Conservation (phyloP, 1,284 basidiomycete genomes). For the Tranzscheliella williamsii region DNA sequence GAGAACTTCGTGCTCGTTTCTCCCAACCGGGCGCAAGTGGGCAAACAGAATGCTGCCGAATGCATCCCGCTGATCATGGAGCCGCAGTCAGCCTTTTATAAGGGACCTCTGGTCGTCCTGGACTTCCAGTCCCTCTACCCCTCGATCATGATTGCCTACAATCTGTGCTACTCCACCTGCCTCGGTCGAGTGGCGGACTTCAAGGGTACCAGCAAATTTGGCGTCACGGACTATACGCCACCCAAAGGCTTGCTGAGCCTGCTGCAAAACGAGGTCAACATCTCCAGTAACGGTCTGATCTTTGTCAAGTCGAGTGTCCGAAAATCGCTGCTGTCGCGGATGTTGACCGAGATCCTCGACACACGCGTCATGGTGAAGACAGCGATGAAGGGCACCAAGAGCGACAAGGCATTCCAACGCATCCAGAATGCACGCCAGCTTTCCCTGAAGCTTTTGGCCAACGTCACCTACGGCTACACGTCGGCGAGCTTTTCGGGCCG, state of each 20-base stretch:
- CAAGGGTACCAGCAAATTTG: constrained; percentile 85
- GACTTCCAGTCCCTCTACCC: constrained; percentile 97
- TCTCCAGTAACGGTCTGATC: constrained; percentile 81
- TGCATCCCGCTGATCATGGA: constrained; percentile 93
- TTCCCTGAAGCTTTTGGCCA: constrained; percentile 57
- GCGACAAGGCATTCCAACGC: constrained; percentile 67
- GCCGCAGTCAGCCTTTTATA: constrained; percentile 88
- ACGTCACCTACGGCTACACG: constrained; percentile 80
- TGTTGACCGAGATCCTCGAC: constrained; percentile 89
- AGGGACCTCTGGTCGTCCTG: constrained; percentile 83
- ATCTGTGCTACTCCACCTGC: constrained; percentile 74
- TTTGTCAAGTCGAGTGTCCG: constrained; percentile 86
- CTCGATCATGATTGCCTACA: constrained; percentile 97
- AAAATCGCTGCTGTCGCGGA: constrained; percentile 81
- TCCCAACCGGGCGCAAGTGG: constrained; percentile 53
- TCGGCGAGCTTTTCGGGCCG: constrained; percentile 89
- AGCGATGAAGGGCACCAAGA: constrained; percentile 80
- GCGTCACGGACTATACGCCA: constrained; percentile 73
- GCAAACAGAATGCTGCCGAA: constrained; percentile 91
- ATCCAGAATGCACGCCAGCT: constrained; percentile 56
- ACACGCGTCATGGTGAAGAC: constrained; percentile 98
- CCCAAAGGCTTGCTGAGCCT: constrained; percentile 67
- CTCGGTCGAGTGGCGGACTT: constrained; percentile 83
- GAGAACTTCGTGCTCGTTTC: constrained; percentile 68
- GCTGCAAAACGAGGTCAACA: constrained; percentile 18